Conservation (phyloP, 140 eudicot species). For the Ambrosia hybrid region DNA sequence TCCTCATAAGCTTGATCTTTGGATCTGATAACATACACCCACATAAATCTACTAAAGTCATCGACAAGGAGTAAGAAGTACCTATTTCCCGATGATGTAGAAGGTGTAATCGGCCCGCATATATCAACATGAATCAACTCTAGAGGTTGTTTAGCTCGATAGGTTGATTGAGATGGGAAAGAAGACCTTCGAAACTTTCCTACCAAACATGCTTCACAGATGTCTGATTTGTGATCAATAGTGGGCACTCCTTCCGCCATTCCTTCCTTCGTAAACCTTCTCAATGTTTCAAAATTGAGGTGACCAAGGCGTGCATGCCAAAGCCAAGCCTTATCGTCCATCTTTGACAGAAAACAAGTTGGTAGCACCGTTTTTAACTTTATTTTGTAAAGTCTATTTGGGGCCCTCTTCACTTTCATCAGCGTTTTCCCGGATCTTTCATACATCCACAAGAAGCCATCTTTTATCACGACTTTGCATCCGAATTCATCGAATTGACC, state of each 20-base stretch:
- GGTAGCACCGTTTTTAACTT: too few relatives aligned
- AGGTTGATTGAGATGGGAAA: neutral
- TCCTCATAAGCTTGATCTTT: neutral
- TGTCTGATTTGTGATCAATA: neutral
- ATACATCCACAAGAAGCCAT: too few relatives aligned
- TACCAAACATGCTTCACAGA: neutral
- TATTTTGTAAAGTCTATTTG: too few relatives aligned
- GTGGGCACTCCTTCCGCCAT: neutral
- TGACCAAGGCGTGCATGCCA: neutral
- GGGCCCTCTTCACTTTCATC: neutral
- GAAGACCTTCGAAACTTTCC: neutral
- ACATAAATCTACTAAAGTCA: neutral
- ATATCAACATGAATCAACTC: neutral
- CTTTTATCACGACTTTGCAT: too few relatives aligned
- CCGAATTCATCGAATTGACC: too few relatives aligned
- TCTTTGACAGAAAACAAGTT: neutral
- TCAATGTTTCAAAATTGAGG: too few relatives aligned
- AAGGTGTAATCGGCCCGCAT: too few relatives aligned
- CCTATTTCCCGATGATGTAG: neutral
- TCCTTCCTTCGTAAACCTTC: neutral
- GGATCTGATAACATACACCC: neutral
- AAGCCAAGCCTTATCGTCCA: neutral
- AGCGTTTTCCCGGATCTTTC: too few relatives aligned
- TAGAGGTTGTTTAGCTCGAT: neutral
- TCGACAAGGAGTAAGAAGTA: neutral